Base-by-base conservation (phyloP, 2,329 filamentous ascomycete species). In the Botrytis deweyae region DNA sequence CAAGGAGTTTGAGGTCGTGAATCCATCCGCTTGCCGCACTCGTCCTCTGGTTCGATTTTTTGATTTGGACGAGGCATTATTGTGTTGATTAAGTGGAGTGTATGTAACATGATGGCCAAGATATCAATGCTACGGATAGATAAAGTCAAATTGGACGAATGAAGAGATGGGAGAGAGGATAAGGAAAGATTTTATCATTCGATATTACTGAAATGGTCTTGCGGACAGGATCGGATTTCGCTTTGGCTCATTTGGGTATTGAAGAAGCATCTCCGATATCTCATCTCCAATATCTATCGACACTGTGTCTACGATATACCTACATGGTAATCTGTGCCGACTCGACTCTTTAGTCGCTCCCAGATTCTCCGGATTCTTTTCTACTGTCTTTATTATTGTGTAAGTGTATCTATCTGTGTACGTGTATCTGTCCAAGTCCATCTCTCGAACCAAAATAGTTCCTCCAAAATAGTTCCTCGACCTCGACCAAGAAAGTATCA, bases 11-110 rank as follows among this genome's bases (percentile, higher is more conserved):
- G 59, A 38, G 16, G 20, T 38, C n/a, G 33, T 67, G 33, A 46
- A 66, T 66, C 10, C 42, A 66, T 66, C 63, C 63, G 20, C n/a
- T n/a, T 49, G 63, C 63, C 42, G 63, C 40, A 33, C 63, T 49
- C 42, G 29, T 38, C 33, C 33, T 33, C 33, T 33, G 33, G 33
- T 33, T 29, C 29, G 29, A 29, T 66, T 18, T 25, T 12, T 52
- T 46, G 18, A 44, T 46, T 46, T 25, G 44, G 29, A 66, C 9
- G 44, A 52, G 44, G 33, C 64, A 67, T 29, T 52, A 33, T 52
- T 66, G 22, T 52, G 44, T 52, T 66, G 29, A 49, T 25, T 12
- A 52, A 67, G 44, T 52, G 64, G 64, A 49, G 63, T 29, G n/a
- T 8, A 29, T 29, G n/a, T 8, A 29, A 29, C 52, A 29, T 55